Conservation (phyloP, 73 alveolate species). For the Paraurostyla sp. region DNA sequence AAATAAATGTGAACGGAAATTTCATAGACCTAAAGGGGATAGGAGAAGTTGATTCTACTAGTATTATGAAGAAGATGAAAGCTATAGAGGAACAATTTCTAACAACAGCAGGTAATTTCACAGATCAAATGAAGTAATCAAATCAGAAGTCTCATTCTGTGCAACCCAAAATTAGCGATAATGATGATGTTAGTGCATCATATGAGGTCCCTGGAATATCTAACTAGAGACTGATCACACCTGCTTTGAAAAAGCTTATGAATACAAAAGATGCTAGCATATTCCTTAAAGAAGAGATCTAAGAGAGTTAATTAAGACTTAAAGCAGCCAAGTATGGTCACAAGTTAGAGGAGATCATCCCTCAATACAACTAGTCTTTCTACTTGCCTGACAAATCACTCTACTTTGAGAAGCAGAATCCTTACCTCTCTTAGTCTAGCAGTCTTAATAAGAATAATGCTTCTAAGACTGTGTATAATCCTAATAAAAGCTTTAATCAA, state of each 20-base stretch:
- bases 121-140: not conserved
- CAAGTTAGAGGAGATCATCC: constrained; percentile 40
- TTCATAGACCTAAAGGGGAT: constrained; percentile 18
- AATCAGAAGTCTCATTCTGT: not conserved
- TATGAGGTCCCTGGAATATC: not conserved
- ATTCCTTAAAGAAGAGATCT: constrained; percentile 60
- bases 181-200: constrained; percentile 18
- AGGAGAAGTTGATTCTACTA: constrained; percentile 50
- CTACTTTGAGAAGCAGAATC: constrained; percentile 23
- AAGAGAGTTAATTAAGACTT: constrained; percentile 42
- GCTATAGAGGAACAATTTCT: constrained; percentile 36
- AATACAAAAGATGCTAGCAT: constrained; percentile 53
- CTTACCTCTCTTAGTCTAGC: not conserved
- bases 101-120: constrained; percentile 33
- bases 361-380: constrained; percentile 38
- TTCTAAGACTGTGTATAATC: constrained; percentile 6
- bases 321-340: constrained; percentile 76
- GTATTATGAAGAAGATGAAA: constrained; percentile 50
- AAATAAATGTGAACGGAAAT: not conserved
- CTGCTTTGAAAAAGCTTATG: constrained; percentile 58
- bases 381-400: constrained; percentile 66
- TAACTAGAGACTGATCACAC: constrained; percentile 63
- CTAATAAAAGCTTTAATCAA: not conserved
- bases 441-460: constrained; percentile 2
- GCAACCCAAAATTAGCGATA: not conserved